phyloP scores from a whole-genome alignment of 169 alveolate genomes.

The Plasmodium knowlesi region DNA sequence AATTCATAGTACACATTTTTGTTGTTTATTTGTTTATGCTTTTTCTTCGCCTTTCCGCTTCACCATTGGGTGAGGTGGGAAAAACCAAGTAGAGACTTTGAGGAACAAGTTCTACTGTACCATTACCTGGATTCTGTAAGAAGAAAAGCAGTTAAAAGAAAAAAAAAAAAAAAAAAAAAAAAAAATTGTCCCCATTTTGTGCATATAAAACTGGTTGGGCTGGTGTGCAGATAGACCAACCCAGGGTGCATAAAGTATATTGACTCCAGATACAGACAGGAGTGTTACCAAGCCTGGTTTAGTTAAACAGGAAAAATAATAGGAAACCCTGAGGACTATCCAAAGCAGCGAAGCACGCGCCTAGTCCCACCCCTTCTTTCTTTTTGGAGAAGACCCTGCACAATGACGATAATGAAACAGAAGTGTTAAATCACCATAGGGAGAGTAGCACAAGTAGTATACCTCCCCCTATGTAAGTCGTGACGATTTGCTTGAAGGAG shows the following conservation, averaged over 20 bases:
- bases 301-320: neutral
- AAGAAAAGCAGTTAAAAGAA: neutral
- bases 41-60: neutral
- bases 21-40: neutral
- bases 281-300: neutral
- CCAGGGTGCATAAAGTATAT: neutral
- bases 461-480: neutral
- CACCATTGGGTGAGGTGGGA: neutral
- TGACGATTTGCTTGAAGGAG: neutral
- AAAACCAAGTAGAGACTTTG: neutral
- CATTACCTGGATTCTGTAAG: neutral
- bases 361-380: neutral
- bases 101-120: neutral
- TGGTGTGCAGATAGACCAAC: neutral
- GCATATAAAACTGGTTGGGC: neutral
- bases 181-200: neutral
- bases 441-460: neutral
- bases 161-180: neutral
- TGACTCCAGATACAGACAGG: neutral
- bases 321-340: neutral
- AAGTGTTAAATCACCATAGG: neutral
- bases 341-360: neutral
- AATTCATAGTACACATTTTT: neutral
- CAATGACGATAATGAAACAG: neutral
- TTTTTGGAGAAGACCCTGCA: neutral